Base-by-base conservation (phyloP, 345 rosid genomes). In the Gossypium thurberi region DNA sequence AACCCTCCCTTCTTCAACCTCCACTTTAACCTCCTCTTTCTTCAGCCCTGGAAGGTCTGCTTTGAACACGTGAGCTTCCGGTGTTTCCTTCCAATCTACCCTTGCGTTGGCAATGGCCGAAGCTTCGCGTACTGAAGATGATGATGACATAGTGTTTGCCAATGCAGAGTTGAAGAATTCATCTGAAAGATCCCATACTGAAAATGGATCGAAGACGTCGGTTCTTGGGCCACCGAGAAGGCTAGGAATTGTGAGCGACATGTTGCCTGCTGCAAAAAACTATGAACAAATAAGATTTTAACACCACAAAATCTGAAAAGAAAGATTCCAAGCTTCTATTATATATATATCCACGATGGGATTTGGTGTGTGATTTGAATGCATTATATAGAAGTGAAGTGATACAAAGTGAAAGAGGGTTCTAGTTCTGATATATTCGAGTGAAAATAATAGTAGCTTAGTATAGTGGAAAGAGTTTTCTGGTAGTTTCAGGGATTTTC, bases 1-100 rank as follows among this genome's bases (percentile, higher is more conserved):
- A 21, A 84, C 25, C 42, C 83, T 82, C 10, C 79, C 82, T 33
- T 82, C 87, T 64, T 84, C 84, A 20, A 84, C 83, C 69, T 82
- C 84, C 0, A 85, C 85, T 71, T 85, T 85, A 56, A 85, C 86
- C 14, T 57, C 61, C 61, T 57, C 61, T 21, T 57, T 57, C 61
- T 57, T 57, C 14, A 57, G 14, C 33, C 61, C 61, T 11, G 61
- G 61, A 21, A 57, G 33, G 2, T 21, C 61, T 21, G 61, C 61
- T 57, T 57, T 57, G 61, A 57, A 57, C 10, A 57, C 61, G 61
- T 23, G 33, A 21, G 61, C 61, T 57, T 21, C 33, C 14, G 28
- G 61, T 3, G 61, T 57, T 57, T 57, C 61, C 13, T 57, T 85
- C 86, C 88, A 82, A 67, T 85, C 88, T 17, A 81, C 72, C 23